Conservation (phyloP, 2,329 filamentous ascomycete genomes). For the Calonectria pseudoturangicola region DNA sequence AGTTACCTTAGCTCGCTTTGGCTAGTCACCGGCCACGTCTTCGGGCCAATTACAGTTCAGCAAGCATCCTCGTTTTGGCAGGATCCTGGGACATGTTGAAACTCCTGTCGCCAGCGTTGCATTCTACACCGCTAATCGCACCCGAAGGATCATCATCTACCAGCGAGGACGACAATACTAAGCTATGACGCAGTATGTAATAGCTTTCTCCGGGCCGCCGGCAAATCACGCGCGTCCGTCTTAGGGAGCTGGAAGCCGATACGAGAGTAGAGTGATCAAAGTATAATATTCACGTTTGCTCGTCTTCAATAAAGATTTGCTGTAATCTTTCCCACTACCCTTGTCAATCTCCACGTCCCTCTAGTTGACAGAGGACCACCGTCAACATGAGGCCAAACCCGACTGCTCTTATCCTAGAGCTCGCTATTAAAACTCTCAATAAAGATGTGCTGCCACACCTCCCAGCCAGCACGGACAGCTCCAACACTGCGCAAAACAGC, state of each 20-base stretch:
- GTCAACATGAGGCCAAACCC: constrained; percentile 25
- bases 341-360: neutral
- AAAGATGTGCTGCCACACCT: constrained; percentile 20
- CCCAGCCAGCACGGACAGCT: constrained; percentile 14
- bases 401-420: constrained; percentile 9
- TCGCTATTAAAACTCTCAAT: constrained; percentile 11
- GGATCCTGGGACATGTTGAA: constrained; percentile 6
- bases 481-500: constrained; percentile 20
- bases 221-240: constrained; percentile 2
- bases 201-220: constrained; percentile 1
- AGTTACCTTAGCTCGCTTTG: constrained; percentile 12
- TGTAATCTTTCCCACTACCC: neutral
- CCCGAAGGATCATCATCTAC: neutral
- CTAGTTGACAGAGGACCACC: constrained; percentile 3
- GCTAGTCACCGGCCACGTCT: neutral
- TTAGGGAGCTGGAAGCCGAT: neutral
- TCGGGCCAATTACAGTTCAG: neutral
- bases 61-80: constrained; percentile 22
- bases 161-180: neutral
- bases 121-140: constrained; percentile 14
- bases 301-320: neutral
- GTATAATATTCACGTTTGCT: constrained; percentile 19
- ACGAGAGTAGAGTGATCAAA: constrained; percentile 7
- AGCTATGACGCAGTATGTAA: constrained; percentile 5
- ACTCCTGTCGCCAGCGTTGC: constrained; percentile 7